These are phyloP conservation scores for Ophiocytium majus DNA, from an alignment of 352 stramenopile genomes.

Conservation along the genomic window DNA sequence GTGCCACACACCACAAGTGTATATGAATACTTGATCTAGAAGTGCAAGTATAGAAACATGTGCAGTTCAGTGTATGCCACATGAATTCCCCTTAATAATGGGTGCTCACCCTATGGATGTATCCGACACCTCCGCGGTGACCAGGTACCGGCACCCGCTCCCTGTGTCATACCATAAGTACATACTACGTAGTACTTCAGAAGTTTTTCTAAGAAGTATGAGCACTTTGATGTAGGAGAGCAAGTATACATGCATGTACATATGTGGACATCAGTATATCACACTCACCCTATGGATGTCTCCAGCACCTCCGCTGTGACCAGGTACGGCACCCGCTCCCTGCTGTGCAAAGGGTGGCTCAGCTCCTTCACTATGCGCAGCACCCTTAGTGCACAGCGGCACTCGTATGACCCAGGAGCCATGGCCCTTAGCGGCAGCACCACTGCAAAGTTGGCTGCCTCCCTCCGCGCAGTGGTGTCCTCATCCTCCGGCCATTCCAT, in stretches of 20 bases:
- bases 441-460: slow-evolving; percentile 49
- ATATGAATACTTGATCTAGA: too few relatives aligned
- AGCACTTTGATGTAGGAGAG: neutral
- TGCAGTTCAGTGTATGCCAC: neutral
- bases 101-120: slow-evolving; percentile 27
- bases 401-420: slow-evolving; percentile 31
- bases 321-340: slow-evolving; percentile 55
- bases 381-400: slow-evolving; percentile 36
- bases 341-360: slow-evolving; percentile 50
- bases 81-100: neutral
- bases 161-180: too few relatives aligned
- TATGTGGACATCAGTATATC: too few relatives aligned
- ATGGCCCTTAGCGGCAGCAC: slow-evolving; percentile 45
- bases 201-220: too few relatives aligned
- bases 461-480: slow-evolving; percentile 36
- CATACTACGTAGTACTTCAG: too few relatives aligned
- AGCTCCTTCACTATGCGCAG: slow-evolving; percentile 49
- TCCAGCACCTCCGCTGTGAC: slow-evolving; percentile 56
- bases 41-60: neutral
- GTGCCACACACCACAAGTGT: too few relatives aligned
- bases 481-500: slow-evolving; percentile 25
- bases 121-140: neutral
- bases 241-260: neutral
- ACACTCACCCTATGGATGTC: slow-evolving; percentile 42
- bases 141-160: slow-evolving; percentile 33